Evolutionary conservation across 257 asterid species (phyloP), one percentile per base, ranked within the genome.

Genomic region (Penstemon newberryi): DNA sequence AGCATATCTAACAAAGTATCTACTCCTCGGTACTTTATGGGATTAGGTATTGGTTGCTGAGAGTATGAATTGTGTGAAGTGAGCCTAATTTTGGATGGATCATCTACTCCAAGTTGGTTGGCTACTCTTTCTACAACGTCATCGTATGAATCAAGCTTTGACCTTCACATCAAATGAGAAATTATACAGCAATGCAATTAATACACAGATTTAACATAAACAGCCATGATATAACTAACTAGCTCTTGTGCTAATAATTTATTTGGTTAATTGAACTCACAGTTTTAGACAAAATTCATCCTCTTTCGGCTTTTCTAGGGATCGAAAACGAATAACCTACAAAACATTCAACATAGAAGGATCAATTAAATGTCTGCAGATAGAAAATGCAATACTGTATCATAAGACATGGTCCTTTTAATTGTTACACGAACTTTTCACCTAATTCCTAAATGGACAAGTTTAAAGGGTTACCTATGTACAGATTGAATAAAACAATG

Each of bases 41-140:
- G 79, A 61, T 67, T 60, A 19, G 83, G 75, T 60, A 72, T 81
- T 55, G 86, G 86, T 54, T 69, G 81, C 67, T 81, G 83, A 53
- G 81, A 68, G 70, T 72, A 78, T 44, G 75, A 56, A 67, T 75
- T 78, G 52, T 81, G 86, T 47, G 86, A 63, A 19, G 83, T 81
- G 56, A 81, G 86, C 75, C 86, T 71, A 11, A 81, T 78, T 72
- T 78, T 81, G n/a, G 81, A 72, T 8, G 86, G 81, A 73, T 81
- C 86, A 69, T 78, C 75, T 59, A 78, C 70, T 57, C 66, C 66
- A 45, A 81, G 81, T 9, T 43, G 76, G 40, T 54, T 59, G 25
- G 86, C 83, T 57, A 78, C 59, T 42, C 78, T 78, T 51, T 73
- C 79, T 15, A 78, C 77, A n/a, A 81, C 81, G 9, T 78, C 83